Evolutionary conservation across 805 yeast species (phyloP).

Genomic region (Ogataea nonfermentans): DNA sequence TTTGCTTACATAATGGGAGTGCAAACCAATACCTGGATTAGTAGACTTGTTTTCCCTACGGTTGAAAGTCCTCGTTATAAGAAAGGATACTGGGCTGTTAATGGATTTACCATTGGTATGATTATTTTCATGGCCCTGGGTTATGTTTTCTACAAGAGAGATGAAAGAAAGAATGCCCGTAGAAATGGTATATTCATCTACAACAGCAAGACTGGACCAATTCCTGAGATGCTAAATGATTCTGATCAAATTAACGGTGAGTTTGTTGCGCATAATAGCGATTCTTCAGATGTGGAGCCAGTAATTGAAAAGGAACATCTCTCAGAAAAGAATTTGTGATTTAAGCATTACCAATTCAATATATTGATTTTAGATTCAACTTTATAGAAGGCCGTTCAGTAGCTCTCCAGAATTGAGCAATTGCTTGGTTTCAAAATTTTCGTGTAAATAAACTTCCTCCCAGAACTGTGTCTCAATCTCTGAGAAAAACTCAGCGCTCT

Average conservation of each 20-base stretch:
- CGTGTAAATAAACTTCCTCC: constrained; percentile 7
- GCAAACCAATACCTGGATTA: constrained; percentile 4
- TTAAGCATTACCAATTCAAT: background rate
- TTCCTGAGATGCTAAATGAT: too few relatives aligned
- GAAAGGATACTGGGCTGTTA: constrained; percentile 3
- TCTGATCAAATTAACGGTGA: too few relatives aligned
- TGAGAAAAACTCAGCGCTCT: constrained; percentile 1
- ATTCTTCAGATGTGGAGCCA: too few relatives aligned
- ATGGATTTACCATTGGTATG: constrained; percentile 4
- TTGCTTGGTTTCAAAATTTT: constrained; percentile 1
- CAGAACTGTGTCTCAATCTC: constrained; percentile 4
- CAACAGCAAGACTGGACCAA: constrained; percentile 5
- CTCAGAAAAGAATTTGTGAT: background rate
- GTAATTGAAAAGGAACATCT: too few relatives aligned
- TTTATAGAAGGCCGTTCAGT: background rate
- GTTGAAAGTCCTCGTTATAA: constrained; percentile 5
- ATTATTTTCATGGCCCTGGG: constrained; percentile 2
- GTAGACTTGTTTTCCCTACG: constrained; percentile 5
- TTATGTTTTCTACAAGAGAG: constrained; percentile 4
- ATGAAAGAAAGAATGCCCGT: constrained; percentile 3
- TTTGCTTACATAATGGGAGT: constrained; percentile 4
- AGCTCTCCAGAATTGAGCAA: background rate
- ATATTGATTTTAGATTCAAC: too few relatives aligned
- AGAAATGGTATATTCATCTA: constrained; percentile 5
- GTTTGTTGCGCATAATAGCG: too few relatives aligned